Evolutionary conservation across 2,329 filamentous ascomycete genomes (phyloP).

Genomic region (Amauroascus verrucosus): DNA sequence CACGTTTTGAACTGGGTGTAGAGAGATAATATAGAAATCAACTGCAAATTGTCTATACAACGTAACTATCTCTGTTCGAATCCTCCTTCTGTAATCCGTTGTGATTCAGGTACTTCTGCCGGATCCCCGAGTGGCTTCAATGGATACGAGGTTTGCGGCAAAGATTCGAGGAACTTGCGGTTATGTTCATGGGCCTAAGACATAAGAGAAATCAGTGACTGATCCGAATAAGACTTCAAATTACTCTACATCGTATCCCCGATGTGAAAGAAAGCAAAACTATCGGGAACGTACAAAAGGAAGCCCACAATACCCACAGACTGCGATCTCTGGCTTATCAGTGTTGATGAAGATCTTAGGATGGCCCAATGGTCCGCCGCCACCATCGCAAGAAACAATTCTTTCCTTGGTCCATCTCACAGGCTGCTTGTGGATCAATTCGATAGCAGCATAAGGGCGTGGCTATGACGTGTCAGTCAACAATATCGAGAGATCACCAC

Average conservation of each 20-base stretch:
- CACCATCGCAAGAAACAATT: conserved; percentile 79
- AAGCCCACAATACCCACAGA: conserved; percentile 85
- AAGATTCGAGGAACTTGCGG: conserved; percentile 70
- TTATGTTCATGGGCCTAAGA: conserved; percentile 79
- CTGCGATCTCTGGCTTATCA: conserved; percentile 87
- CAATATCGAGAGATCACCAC: background rate
- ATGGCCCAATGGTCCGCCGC: conserved; percentile 80
- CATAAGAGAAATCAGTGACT: conserved; percentile 10
- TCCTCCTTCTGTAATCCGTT: conserved; percentile 49
- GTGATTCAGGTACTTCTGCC: conserved; percentile 49
- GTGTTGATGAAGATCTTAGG: conserved; percentile 95
- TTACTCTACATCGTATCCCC: background rate
- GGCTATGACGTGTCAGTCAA: conserved; percentile 49
- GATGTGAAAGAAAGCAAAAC: background rate
- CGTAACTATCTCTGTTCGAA: conserved; percentile 49
- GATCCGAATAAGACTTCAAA: background rate
- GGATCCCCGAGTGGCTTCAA: conserved; percentile 52
- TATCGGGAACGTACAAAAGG: conserved; percentile 62
- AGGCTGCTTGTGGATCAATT: conserved; percentile 90
- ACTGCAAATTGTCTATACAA: conserved; percentile 16
- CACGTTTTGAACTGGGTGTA: background rate
- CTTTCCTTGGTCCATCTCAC: conserved; percentile 82
- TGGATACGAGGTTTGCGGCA: conserved; percentile 71
- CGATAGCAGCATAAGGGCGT: conserved; percentile 78
- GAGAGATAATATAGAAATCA: background rate